These are phyloP conservation scores for Calamus simplicifolius DNA, from an alignment of 176 grass and related monocot genomes.

Conservation along the genomic window DNA sequence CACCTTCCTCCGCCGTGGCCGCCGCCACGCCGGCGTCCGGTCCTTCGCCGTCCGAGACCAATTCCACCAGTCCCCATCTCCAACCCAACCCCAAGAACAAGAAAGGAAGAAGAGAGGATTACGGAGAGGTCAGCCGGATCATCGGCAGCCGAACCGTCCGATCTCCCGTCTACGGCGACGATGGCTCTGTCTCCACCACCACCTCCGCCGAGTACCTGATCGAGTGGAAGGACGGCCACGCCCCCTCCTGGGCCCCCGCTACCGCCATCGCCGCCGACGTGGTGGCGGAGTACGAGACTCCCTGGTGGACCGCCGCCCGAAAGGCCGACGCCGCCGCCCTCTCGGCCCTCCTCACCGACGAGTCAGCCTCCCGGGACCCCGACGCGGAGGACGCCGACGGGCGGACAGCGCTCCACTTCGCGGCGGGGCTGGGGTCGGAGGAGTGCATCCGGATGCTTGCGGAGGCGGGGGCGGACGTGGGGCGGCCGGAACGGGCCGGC, in stretches of 20 bases:
- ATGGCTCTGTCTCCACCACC: constrained; percentile 43
- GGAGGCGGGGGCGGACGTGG: no score
- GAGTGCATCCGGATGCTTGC: constrained; percentile 10
- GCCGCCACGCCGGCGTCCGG: constrained; percentile 14
- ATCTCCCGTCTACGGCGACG: constrained; percentile 48
- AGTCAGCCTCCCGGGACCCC: constrained; percentile 45
- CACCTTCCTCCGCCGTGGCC: constrained; percentile 9
- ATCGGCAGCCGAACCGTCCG: constrained; percentile 65
- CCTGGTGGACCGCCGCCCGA: constrained; percentile 76
- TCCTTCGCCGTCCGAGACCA: constrained; percentile 59
- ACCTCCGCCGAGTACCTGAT: constrained; percentile 66
- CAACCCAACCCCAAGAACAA: background rate
- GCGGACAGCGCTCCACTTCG: constrained; percentile 75
- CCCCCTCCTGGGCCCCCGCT: constrained; percentile 52
- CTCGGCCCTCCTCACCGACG: constrained; percentile 42
- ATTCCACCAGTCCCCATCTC: constrained; percentile 12
- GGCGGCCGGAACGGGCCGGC: no score
- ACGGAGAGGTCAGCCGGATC: constrained; percentile 76
- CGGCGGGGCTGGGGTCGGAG: constrained; percentile 58
- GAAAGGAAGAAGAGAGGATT: constrained; percentile 45
- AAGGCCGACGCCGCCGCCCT: constrained; percentile 49
- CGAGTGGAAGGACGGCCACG: constrained; percentile 86
- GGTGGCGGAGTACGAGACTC: constrained; percentile 69
- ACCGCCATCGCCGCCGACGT: constrained; percentile 62
- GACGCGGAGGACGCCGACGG: constrained; percentile 70